Conservation (phyloP, 352 stramenopile species). For the Peronospora destructor region DNA sequence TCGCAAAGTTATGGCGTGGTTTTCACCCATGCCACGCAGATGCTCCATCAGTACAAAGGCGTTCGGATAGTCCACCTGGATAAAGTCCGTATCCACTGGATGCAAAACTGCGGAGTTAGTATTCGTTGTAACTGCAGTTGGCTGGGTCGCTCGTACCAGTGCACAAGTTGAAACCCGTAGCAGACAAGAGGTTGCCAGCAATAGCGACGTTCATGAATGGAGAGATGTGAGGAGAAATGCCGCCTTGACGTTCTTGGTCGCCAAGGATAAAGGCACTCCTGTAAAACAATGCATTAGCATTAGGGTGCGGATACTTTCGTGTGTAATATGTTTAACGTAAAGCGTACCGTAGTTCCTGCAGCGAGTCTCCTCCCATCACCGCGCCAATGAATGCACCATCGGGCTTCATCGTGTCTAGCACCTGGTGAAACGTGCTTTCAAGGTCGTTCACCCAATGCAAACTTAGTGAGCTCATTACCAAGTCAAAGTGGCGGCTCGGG, state of each 20-base stretch:
- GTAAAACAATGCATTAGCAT: not conserved
- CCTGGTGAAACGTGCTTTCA: slow-evolving; percentile 71
- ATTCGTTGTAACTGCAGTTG: not conserved
- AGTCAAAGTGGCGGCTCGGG: slow-evolving; percentile 91
- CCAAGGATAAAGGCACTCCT: slow-evolving; percentile 90
- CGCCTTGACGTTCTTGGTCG: slow-evolving; percentile 92
- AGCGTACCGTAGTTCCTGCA: slow-evolving; percentile 89
- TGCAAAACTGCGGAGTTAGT: not conserved
- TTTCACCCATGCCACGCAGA: slow-evolving; percentile 93
- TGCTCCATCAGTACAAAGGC: slow-evolving; percentile 95
- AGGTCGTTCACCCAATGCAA: slow-evolving; percentile 98
- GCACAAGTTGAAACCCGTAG: slow-evolving; percentile 90
- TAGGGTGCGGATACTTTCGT: slow-evolving; percentile 1
- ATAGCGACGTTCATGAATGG: slow-evolving; percentile 95
- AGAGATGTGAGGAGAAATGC: slow-evolving; percentile 92
- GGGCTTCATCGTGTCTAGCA: slow-evolving; percentile 89
- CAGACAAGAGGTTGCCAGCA: slow-evolving; percentile 88
- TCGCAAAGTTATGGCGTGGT: slow-evolving; percentile 79
- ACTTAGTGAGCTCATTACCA: slow-evolving; percentile 91
- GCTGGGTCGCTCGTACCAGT: slow-evolving; percentile 46
- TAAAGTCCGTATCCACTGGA: slow-evolving; percentile 93
- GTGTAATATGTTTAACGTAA: not conserved
- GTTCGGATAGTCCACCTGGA: slow-evolving; percentile 92
- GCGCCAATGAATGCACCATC: slow-evolving; percentile 95
- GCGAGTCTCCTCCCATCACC: slow-evolving; percentile 92